phyloP scores from a whole-genome alignment of 768 basidiomycete genomes.

The Russula sp. region DNA sequence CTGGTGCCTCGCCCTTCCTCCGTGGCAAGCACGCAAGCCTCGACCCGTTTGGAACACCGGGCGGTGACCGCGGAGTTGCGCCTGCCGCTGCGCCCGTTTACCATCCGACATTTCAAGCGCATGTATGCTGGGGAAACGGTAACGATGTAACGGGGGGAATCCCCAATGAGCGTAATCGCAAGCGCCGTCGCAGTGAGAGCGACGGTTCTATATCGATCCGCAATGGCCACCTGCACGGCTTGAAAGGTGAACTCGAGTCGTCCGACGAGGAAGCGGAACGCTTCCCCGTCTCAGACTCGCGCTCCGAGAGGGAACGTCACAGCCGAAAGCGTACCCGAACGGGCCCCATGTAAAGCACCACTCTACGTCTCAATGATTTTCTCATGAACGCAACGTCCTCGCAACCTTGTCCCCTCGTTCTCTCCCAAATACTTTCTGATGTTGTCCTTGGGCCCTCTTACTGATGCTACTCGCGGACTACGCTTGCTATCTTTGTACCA shows the following conservation, averaged over 20 bases:
- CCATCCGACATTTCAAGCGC: slow-evolving; percentile 36
- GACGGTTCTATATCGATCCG: slow-evolving; percentile 13
- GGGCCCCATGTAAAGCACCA: slow-evolving; percentile 21
- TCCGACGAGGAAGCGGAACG: slow-evolving; percentile 23
- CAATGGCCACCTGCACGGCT: slow-evolving; percentile 11
- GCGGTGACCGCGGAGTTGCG: slow-evolving; percentile 37
- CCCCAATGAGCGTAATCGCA: slow-evolving; percentile 17
- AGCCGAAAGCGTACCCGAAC: slow-evolving; percentile 26
- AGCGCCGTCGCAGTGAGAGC: slow-evolving; percentile 23
- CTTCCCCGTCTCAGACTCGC: slow-evolving; percentile 29
- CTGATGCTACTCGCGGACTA: slow-evolving; percentile 16
- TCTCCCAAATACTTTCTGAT: slow-evolving; percentile 10
- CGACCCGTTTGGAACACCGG: slow-evolving; percentile 47
- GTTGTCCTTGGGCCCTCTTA: slow-evolving; percentile 5
- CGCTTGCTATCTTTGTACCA: slow-evolving; percentile 25
- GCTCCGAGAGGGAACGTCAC: slow-evolving; percentile 25
- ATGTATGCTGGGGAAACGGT: slow-evolving; percentile 32
- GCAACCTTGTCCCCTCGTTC: neutral
- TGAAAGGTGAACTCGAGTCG: slow-evolving; percentile 19
- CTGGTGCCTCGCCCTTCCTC: slow-evolving; percentile 48
- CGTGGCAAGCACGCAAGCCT: slow-evolving; percentile 52
- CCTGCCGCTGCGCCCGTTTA: slow-evolving; percentile 31
- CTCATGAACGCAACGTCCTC: slow-evolving; percentile 14
- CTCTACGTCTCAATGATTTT: neutral
- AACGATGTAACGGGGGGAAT: slow-evolving; percentile 6